phyloP scores from a whole-genome alignment of 176 grass and related monocot species.

The Oryza glaberrima region DNA sequence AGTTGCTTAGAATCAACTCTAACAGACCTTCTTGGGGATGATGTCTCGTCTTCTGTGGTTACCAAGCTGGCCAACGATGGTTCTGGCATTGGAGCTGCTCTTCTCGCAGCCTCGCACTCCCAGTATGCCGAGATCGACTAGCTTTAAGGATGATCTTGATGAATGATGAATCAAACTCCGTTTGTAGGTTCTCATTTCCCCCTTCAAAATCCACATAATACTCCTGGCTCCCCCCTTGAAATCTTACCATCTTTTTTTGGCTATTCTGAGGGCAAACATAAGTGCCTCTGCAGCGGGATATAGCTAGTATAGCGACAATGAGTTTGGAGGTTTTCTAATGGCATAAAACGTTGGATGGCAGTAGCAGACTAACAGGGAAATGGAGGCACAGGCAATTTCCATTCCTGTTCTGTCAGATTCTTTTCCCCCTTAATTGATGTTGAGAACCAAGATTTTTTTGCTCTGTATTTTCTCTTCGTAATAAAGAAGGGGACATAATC shows the following conservation, averaged over 20 bases:
- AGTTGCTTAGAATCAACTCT: conserved; percentile 70
- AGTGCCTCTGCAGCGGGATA: conserved; percentile 52
- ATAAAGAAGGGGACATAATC: conserved; percentile 68
- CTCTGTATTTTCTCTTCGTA: conserved; percentile 45
- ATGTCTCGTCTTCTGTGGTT: conserved; percentile 57
- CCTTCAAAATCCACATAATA: conserved; percentile 33
- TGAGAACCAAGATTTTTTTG: conserved; percentile 46
- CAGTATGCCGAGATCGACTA: conserved; percentile 65
- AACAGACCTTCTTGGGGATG: conserved; percentile 72
- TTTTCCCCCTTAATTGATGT: conserved; percentile 43
- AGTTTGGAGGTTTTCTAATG: conserved; percentile 47
- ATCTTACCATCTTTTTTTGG: conserved; percentile 40
- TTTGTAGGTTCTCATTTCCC: conserved; percentile 41
- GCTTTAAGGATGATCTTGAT: conserved; percentile 17
- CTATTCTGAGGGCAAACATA: conserved; percentile 44
- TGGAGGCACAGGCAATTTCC: conserved; percentile 49
- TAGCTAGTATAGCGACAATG: conserved; percentile 60
- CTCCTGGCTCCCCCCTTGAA: conserved; percentile 28
- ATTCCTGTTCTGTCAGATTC: conserved; percentile 61
- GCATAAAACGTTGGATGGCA: conserved; percentile 46
- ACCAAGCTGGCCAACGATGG: conserved; percentile 85
- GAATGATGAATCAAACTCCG: conserved; percentile 13
- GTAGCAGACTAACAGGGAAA: conserved; percentile 48
- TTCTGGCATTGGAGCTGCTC: conserved; percentile 79
- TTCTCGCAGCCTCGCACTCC: conserved; percentile 80